A percentile compares a stretch with the other conserved stretches of the same genome.
phyloP scores from a whole-genome alignment of 768 basidiomycete species.

The Vararia minispora region DNA sequence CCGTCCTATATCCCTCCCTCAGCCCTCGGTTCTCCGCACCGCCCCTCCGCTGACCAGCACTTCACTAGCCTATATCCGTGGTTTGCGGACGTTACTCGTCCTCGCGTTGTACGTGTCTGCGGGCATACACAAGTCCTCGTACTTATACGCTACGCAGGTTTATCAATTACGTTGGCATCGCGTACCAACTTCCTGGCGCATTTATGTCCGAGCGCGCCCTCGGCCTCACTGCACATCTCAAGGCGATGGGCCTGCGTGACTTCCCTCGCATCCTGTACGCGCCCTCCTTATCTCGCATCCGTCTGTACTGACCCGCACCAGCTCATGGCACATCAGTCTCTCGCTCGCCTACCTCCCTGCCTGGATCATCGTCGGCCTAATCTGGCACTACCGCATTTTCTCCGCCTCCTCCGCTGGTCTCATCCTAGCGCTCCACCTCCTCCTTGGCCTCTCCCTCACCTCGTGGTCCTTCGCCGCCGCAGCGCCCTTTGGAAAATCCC shows the following conservation, averaged over 20 bases:
- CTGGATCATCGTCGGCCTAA: constrained; percentile 56
- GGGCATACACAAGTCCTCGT: background rate
- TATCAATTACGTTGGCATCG: constrained; percentile 59
- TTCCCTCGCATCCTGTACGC: constrained; percentile 52
- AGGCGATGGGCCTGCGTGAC: constrained; percentile 70
- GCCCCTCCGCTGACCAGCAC: too few relatives aligned
- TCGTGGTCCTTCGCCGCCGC: constrained; percentile 66
- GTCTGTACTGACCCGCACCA: constrained; percentile 10
- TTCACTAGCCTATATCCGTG: constrained; percentile 54
- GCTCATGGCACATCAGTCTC: constrained; percentile 57
- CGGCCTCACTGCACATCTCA: constrained; percentile 59
- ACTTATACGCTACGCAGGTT: constrained; percentile 31
- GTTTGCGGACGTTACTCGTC: constrained; percentile 49
- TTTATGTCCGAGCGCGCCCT: constrained; percentile 56
- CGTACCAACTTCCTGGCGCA: constrained; percentile 69
- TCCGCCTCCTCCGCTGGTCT: constrained; percentile 44
- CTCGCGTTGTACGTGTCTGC: constrained; percentile 44
- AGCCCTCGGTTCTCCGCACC: too few relatives aligned
- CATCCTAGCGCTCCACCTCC: constrained; percentile 51
- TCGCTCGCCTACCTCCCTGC: constrained; percentile 63
- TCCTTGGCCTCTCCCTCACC: constrained; percentile 56
- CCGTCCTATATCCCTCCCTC: too few relatives aligned
- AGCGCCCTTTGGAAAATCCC: constrained; percentile 60
- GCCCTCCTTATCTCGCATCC: background rate
- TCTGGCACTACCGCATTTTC: constrained; percentile 64